phyloP scores from a whole-genome alignment of 2,329 filamentous ascomycete species.

The Cordyceps javanica region DNA sequence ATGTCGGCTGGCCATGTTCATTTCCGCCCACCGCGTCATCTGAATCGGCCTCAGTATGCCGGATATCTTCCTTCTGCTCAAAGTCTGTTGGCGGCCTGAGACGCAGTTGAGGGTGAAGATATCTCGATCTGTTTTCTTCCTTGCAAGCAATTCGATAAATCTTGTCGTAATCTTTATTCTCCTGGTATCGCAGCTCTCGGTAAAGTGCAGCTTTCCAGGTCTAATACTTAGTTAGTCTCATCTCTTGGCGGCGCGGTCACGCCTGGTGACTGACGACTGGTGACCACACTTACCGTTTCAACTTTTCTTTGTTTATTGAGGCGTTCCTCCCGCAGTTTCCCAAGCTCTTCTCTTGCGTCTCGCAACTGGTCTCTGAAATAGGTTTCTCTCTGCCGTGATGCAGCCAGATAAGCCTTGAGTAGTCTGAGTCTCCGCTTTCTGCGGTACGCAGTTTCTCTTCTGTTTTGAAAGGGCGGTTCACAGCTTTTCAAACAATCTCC shows the following conservation, averaged over 20 bases:
- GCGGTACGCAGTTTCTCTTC: not conserved
- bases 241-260: not conserved
- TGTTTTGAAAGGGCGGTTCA: not conserved
- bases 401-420: not conserved
- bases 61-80: not conserved
- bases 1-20: not conserved
- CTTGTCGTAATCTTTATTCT: not conserved
- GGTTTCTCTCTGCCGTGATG: not conserved
- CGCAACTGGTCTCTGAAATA: not conserved
- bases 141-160: slow-evolving; percentile 24
- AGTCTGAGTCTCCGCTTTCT: not conserved
- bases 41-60: no score
- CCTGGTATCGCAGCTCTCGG: not conserved
- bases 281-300: not conserved
- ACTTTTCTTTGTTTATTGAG: not conserved
- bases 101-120: slow-evolving; percentile 9
- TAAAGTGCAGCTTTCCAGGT: not conserved
- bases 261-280: not conserved
- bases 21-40: not conserved
- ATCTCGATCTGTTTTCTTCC: slow-evolving; percentile 28
- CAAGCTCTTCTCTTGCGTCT: not conserved
- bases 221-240: not conserved
- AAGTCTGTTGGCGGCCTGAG: not conserved
- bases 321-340: not conserved
- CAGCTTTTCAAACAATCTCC: not conserved